Conservation (phyloP, 768 basidiomycete species). For the Podaxis carcinomalis region DNA sequence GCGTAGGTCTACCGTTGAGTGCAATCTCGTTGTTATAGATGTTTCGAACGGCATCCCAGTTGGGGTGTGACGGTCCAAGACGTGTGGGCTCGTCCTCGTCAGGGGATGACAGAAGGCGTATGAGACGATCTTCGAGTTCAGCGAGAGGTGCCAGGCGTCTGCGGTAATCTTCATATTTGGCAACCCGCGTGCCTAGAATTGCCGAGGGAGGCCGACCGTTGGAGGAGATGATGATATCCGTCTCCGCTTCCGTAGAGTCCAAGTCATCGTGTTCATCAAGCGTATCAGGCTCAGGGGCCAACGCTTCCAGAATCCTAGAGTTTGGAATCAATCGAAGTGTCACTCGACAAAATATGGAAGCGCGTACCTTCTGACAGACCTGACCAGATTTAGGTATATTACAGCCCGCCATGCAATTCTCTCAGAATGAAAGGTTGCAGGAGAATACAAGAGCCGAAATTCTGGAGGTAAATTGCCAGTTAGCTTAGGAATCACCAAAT, state of each 20-base stretch:
- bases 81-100: slow-evolving; percentile 70
- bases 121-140: slow-evolving; percentile 67
- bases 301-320: slow-evolving; percentile 66
- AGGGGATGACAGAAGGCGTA: slow-evolving; percentile 59
- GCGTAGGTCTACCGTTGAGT: slow-evolving; percentile 39
- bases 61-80: slow-evolving; percentile 34
- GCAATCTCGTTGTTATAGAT: slow-evolving; percentile 21
- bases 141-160: slow-evolving; percentile 61
- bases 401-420: slow-evolving; percentile 84
- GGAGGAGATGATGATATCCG: slow-evolving; percentile 46
- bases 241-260: slow-evolving; percentile 43
- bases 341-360: slow-evolving; percentile 11
- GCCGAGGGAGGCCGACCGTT: slow-evolving; percentile 49
- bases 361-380: slow-evolving; percentile 66
- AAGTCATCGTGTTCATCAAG: slow-evolving; percentile 56
- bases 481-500: not conserved
- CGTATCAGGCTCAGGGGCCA: slow-evolving; percentile 59
- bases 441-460: slow-evolving; percentile 79
- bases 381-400: slow-evolving; percentile 84
- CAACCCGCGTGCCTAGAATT: slow-evolving; percentile 43
- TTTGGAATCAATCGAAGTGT: slow-evolving; percentile 15
- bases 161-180: slow-evolving; percentile 60
- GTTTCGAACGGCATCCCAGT: slow-evolving; percentile 32
- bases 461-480: slow-evolving; percentile 38
- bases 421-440: slow-evolving; percentile 73